Evolutionary conservation across 1,284 basidiomycete genomes (phyloP).

Genomic region (Mycena sp.): DNA sequence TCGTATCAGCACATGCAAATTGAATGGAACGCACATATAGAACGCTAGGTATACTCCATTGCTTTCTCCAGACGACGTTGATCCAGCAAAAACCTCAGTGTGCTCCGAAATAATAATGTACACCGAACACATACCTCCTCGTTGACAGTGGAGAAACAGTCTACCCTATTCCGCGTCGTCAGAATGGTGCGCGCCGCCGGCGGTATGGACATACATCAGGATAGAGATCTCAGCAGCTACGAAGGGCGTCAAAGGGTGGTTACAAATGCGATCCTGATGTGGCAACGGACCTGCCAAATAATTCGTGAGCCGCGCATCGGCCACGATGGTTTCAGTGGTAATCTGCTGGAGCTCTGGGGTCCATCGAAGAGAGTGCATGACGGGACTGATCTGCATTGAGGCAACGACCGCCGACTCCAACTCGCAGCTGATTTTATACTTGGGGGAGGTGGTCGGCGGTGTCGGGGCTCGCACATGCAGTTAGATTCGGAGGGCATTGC

Average conservation of each 20-base stretch:
- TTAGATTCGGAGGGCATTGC: too few species aligned
- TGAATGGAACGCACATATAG: conserved; percentile 14
- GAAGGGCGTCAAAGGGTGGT: background rate
- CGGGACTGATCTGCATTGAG: too few species aligned
- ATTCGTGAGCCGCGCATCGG: conserved; percentile 6
- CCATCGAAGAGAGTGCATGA: background rate
- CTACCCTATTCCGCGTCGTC: background rate
- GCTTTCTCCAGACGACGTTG: conserved; percentile 8
- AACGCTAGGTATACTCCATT: conserved; percentile 9
- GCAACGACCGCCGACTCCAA: too few species aligned
- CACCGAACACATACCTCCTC: background rate
- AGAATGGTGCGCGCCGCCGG: background rate
- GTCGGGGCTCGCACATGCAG: too few species aligned
- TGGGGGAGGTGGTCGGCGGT: too few species aligned
- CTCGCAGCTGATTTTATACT: too few species aligned
- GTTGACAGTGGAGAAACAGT: background rate
- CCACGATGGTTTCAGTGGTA: background rate
- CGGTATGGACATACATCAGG: background rate
- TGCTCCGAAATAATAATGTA: background rate
- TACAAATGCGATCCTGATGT: background rate
- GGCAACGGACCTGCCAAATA: conserved; percentile 3
- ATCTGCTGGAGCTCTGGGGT: background rate
- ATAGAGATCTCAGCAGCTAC: background rate
- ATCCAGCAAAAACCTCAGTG: background rate
- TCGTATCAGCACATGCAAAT: too few species aligned